Base-by-base conservation (phyloP, 768 basidiomycete species). In the Chalciporus chontae region DNA sequence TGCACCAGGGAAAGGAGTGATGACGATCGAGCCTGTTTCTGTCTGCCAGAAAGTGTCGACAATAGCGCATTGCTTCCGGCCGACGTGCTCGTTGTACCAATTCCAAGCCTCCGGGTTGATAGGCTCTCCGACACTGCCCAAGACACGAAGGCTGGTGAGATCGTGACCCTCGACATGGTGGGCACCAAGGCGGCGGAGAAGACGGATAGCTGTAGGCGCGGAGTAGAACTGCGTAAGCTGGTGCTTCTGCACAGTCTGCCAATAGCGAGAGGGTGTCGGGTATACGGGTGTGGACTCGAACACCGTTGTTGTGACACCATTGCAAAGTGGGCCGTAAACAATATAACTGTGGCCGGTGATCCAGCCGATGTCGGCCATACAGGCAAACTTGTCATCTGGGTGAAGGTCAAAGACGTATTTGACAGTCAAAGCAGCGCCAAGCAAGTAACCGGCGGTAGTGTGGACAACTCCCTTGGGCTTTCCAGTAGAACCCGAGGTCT, bases 41-140 rank as follows among this genome's bases (percentile, higher is more conserved):
- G 96, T 99, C 79, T 97, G 94, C 91, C 90, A 94, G 71, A 83
- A 94, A 4, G 91, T 95, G 71, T 96, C 94, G 37, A 95, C 94
- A 56, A 97, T 84, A 6, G 95, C 92, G 65, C 91, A 94, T 68
- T 97, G 79, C 57, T 70, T 76, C 62, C 80, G 79, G 9, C 95
- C 96, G 47, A 96, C 94, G 63, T 92, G 82, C 63, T 96, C 93
- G 68, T 95, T 93, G 72, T 94, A 96, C 95, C 95, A 98, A 61
- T 94, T 81, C 95, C 96, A 97, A 10, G 95, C 95, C 68, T 97
- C 95, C 23, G 94, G 94, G 70, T 97, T 97, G 76, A 99, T 98
- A 1, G 96, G 96, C 72, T 99, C 96, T 48, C 95, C 96, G 40
- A 98, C 96, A 51, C 78, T 85, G 19, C 96, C 95, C 34, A 99